A percentile compares a stretch with the other conserved stretches of the same genome.
These are phyloP conservation scores for Hypoxylon sp. DNA, from an alignment of 2,329 filamentous ascomycete genomes.

Conservation along the genomic window DNA sequence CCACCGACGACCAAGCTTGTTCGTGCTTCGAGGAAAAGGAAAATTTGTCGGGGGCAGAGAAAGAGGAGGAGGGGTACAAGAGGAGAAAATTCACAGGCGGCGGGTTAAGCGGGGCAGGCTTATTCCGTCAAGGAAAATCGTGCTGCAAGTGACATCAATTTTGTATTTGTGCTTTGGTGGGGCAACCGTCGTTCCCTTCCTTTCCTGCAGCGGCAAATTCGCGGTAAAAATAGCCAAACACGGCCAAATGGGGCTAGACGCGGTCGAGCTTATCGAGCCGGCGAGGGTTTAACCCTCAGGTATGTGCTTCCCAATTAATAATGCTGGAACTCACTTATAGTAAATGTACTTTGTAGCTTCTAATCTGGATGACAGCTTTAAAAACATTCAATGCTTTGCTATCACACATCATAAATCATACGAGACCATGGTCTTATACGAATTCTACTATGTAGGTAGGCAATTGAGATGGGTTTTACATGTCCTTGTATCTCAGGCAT, in stretches of 20 bases:
- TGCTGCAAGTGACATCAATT: conserved; percentile 42
- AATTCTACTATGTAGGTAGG: not conserved
- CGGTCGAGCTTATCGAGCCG: conserved; percentile 20
- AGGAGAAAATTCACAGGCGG: conserved; percentile 41
- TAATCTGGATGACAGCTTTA: conserved; percentile 1
- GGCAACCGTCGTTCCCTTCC: conserved; percentile 20
- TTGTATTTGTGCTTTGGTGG: conserved; percentile 37
- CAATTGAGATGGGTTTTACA: conserved; percentile 13
- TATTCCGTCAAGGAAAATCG: conserved; percentile 7
- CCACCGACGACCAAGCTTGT: conserved; percentile 53
- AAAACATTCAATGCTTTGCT: not conserved
- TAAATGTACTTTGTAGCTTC: not conserved
- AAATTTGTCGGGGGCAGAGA: conserved; percentile 49
- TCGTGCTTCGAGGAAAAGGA: conserved; percentile 50
- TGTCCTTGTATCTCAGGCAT: not conserved
- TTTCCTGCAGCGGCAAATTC: conserved; percentile 35
- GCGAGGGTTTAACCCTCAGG: conserved; percentile 40
- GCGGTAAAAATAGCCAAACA: conserved; percentile 25
- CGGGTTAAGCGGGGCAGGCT: conserved; percentile 35
- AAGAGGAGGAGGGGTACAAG: conserved; percentile 45
- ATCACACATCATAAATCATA: conserved; percentile 5
- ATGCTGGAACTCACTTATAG: conserved; percentile 8
- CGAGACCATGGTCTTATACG: conserved; percentile 14
- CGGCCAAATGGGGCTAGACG: conserved; percentile 17
- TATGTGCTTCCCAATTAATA: conserved; percentile 6